Evolutionary conservation across 78 protist genomes (phyloP), one percentile per base, ranked within the genome.

Genomic region (Speleostelium caveatum): DNA sequence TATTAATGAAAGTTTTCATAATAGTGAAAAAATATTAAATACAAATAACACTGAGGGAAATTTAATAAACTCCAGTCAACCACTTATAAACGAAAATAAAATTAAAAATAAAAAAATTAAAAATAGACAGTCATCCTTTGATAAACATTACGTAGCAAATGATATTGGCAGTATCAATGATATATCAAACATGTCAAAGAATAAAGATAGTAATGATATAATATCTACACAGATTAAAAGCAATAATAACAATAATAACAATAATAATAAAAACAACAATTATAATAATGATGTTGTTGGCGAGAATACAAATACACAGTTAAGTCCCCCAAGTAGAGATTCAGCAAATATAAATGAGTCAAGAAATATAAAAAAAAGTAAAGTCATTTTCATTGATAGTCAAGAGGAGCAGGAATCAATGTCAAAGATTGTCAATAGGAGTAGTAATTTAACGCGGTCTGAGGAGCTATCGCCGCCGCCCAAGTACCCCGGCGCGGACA

Each of bases 401-500:
- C 26, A 33, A 38, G 77, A 60, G 0, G 91, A 83, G 17, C 53
- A 41, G 32, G 73, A 83, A 36, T 41, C 80, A 41, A 69, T 39
- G n/a, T 41, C 69, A 12, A 83, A 83, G 28, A 62, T 83, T 59
- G 53, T 83, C 59, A 83, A 83, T 59, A 35, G 91, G 26, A 79
- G 56, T 8, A 83, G 42, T 41, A 83, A 83, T 16, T 35, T 83
- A 32, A 83, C 91, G 19, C 53, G 49, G 21, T 83, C 91, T 1
- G 91, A 36, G 0, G 76, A 74, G 35, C 8, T 14, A 0, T 30
- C 72, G 5, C 56, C 66, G 58, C 26, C 73, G 5, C 16, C 53
- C 19, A 35, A 32, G 6, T 21, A 32, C 5, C 32, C 56, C 17
- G 35, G 35, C 42, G 49, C 30, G 39, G 63, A n/a, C 16, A 58